phyloP scores from a whole-genome alignment of 2,329 filamentous ascomycete genomes.

The Coniella lustricola region DNA sequence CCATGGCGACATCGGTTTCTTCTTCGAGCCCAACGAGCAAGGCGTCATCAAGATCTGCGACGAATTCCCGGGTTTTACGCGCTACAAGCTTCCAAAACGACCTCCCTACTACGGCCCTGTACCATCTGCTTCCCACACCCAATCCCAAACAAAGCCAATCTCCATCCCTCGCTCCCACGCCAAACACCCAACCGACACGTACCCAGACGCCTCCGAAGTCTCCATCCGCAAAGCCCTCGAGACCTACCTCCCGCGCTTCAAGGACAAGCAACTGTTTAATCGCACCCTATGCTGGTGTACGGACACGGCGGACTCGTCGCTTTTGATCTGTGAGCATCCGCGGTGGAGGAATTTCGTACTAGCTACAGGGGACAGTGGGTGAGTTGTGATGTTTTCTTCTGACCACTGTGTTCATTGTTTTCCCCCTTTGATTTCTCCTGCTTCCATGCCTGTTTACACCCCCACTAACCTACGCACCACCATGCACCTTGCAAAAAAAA shows the following conservation, averaged over 20 bases:
- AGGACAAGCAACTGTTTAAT: conserved; percentile 25
- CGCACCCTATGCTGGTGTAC: conserved; percentile 29
- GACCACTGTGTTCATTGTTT: no score
- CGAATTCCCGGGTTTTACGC: conserved; percentile 33
- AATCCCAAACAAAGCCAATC: no score
- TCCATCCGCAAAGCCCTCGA: conserved; percentile 24
- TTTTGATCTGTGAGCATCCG: conserved; percentile 30
- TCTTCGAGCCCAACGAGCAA: conserved; percentile 39
- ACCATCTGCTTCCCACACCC: no score
- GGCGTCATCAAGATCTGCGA: conserved; percentile 32
- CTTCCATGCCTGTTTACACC: no score
- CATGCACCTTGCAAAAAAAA: no score
- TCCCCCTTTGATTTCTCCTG: background rate
- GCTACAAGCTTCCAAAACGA: conserved; percentile 25
- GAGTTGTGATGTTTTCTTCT: conserved; percentile 20
- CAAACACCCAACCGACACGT: conserved; percentile 30
- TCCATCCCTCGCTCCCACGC: conserved; percentile 31
- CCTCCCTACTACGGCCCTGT: conserved; percentile 28
- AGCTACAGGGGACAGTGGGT: conserved; percentile 41
- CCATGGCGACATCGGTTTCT: conserved; percentile 40
- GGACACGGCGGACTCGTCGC: conserved; percentile 27
- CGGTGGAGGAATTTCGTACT: conserved; percentile 38
- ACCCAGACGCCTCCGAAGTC: conserved; percentile 27
- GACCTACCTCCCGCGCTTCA: conserved; percentile 25
- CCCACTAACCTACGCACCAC: no score